Evolutionary conservation across 371 early-diverging fungal genomes (phyloP), one percentile per base, ranked within the genome.

Genomic region (Rhizomucor pusillus): DNA sequence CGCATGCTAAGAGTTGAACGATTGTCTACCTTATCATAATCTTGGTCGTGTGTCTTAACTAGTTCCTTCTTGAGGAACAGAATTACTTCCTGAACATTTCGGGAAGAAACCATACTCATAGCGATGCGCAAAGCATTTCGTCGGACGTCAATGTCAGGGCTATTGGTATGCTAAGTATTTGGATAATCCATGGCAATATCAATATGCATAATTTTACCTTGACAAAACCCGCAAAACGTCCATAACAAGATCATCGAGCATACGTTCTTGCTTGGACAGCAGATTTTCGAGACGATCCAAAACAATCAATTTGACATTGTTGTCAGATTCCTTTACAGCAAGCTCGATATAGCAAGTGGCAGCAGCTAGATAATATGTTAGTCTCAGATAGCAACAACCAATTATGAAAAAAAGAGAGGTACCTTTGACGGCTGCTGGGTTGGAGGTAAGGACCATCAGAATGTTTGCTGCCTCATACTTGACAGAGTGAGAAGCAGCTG

Each of bases 401-500:
- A n/a, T n/a, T n/a, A 18, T 25, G 2, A n/a, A 9, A 59, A 9
- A 14, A 14, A 9, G 14, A 37, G 20, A 34, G 11, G 45, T 81
- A 86, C 89, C 90, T 78, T 92, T 91, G 52, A 98, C 85, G 18
- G 96, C 97, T 2, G 89, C 86, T 40, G 92, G 84, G 60, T 92
- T 91, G 22, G 87, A 82, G 11, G 98, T 92, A 41, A 98, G 79
- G 7, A 84, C 77, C 53, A 95, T 87, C 54, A 97, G 75, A 19
- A 97, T 89, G 48, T 87, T 85, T 29, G 99, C 98, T 16, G 99
- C 99, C 67, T 98, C 99, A 66, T 93, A 98, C 63, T 94, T 93
- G 60, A 98, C 99, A 35, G 96, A 85, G 62, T 86, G 89, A 10
- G 93, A 85, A 16, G 87, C 73, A 16, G 86, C 84, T 29, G 84